Conservation (phyloP, 805 yeast species). For the Teunomyces stri region DNA sequence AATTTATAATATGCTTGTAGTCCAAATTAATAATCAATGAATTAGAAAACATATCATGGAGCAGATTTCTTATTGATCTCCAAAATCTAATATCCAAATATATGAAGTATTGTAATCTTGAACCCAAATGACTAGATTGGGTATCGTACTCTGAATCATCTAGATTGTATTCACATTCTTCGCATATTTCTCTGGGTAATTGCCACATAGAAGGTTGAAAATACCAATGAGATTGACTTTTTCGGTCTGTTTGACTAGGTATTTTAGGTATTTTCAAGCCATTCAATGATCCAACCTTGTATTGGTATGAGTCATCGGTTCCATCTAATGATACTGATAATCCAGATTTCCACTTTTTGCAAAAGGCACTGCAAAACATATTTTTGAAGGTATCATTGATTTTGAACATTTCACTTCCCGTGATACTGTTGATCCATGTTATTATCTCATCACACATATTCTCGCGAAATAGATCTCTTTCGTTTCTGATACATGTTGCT, state of each 20-base stretch:
- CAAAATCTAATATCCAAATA: constrained; percentile 72
- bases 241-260: constrained; percentile 14
- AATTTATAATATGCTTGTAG: constrained; percentile 60
- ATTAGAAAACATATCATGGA: constrained; percentile 65
- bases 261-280: constrained; percentile 39
- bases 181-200: constrained; percentile 38
- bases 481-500: constrained; percentile 61
- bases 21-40: constrained; percentile 59
- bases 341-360: constrained; percentile 63
- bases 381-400: constrained; percentile 48
- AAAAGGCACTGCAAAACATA: constrained; percentile 54
- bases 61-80: constrained; percentile 54
- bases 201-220: constrained; percentile 46
- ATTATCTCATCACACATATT: constrained; percentile 75
- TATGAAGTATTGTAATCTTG: constrained; percentile 57
- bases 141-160: constrained; percentile 24
- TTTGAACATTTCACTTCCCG: constrained; percentile 52
- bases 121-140: constrained; percentile 36
- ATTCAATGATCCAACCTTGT: constrained; percentile 33
- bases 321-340: constrained; percentile 11
- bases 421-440: constrained; percentile 60
- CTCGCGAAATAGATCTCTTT: constrained; percentile 72
- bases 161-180: constrained; percentile 48
- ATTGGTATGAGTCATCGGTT: constrained; percentile 10
- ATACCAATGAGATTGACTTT: constrained; percentile 34